Conservation (phyloP, 2,329 filamentous ascomycete genomes). For the Xylariaceae sp. region DNA sequence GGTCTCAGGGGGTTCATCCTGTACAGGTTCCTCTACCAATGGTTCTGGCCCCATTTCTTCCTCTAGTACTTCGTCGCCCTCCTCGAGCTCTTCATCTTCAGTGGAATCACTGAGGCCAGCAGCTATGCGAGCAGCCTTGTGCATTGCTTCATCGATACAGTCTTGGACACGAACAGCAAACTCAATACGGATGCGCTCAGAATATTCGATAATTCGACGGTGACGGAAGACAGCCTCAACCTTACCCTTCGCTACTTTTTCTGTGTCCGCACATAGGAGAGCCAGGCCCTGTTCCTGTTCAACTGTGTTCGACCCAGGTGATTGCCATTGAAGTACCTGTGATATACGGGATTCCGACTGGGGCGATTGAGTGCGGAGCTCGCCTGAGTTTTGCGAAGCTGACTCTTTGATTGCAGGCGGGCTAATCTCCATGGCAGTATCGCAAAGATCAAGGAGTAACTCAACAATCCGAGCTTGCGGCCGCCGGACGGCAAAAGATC, state of each 20-base stretch:
- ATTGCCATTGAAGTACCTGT: constrained; percentile 95
- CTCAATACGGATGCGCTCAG: constrained; percentile 89
- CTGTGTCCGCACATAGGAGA: constrained; percentile 83
- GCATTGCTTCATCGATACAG: constrained; percentile 87
- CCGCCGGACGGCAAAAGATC: constrained; percentile 85
- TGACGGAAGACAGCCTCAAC: constrained; percentile 91
- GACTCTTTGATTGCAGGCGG: constrained; percentile 88
- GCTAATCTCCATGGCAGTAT: constrained; percentile 92
- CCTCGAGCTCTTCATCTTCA: constrained; percentile 51
- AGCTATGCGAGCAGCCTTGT: constrained; percentile 82
- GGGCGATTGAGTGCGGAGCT: constrained; percentile 88
- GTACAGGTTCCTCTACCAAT: constrained; percentile 47
- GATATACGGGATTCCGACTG: constrained; percentile 93
- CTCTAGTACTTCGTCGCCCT: constrained; percentile 44
- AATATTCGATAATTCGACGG: constrained; percentile 88
- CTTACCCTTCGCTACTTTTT: constrained; percentile 76
- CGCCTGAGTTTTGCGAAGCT: constrained; percentile 59
- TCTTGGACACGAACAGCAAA: constrained; percentile 90
- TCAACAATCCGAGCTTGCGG: constrained; percentile 92
- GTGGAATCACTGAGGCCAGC: constrained; percentile 77
- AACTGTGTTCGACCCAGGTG: constrained; percentile 80
- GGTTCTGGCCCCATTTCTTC: constrained; percentile 37
- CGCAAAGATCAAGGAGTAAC: constrained; percentile 87
- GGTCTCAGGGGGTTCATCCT: constrained; percentile 53
- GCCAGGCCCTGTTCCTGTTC: constrained; percentile 91